Conservation (phyloP, 2,329 filamentous ascomycete species). For the Metarhizium robertsii region DNA sequence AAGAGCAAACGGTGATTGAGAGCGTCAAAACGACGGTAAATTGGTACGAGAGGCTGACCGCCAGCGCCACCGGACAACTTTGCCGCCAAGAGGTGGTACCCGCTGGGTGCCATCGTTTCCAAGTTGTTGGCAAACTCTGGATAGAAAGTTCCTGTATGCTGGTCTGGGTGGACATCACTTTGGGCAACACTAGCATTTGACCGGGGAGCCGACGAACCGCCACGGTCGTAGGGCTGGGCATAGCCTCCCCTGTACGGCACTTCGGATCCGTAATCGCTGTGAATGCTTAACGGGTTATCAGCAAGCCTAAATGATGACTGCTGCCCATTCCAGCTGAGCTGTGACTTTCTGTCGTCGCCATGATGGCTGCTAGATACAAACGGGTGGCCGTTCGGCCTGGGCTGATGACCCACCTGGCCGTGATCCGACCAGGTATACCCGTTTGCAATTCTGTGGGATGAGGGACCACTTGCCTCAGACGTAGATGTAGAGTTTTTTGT, state of each 20-base stretch:
- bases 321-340: constrained; percentile 1
- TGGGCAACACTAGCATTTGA: constrained; percentile 2
- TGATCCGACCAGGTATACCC: background rate
- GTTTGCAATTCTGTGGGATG: constrained; percentile 1
- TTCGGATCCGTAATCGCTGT: background rate
- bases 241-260: background rate
- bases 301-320: background rate
- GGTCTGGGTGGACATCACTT: constrained; percentile 1
- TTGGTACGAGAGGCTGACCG: constrained; percentile 36
- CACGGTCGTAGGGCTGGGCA: constrained; percentile 1
- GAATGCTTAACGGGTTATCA: background rate
- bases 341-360: constrained; percentile 1
- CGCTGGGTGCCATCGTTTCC: constrained; percentile 29
- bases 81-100: constrained; percentile 55
- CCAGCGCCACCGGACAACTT: constrained; percentile 29
- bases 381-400: background rate
- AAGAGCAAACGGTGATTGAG: constrained; percentile 76
- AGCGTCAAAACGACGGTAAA: constrained; percentile 76
- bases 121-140: constrained; percentile 1
- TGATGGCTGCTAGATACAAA: background rate
- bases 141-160: background rate
- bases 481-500: constrained; percentile 4
- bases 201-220: background rate
- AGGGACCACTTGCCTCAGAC: constrained; percentile 3
- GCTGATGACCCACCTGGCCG: background rate